These are phyloP conservation scores for Pichia sp. DNA, from an alignment of 1,139 yeast genomes.

Conservation along the genomic window DNA sequence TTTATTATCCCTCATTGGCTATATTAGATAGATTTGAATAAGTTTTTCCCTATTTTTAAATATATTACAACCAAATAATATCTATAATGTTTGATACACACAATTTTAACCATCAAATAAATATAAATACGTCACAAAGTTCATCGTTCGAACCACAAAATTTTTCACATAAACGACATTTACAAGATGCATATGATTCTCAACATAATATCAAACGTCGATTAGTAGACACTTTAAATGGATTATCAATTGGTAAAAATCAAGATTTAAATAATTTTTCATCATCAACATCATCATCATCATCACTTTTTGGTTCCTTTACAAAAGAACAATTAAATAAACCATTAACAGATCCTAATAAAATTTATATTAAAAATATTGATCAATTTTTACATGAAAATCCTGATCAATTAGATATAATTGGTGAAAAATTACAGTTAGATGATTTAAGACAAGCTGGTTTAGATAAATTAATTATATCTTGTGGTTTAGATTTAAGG, in stretches of 20 bases:
- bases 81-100: too few relatives aligned
- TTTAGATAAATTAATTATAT: conserved; percentile 9
- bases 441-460: conserved; percentile 10
- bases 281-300: neutral
- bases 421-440: conserved; percentile 8
- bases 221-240: conserved; percentile 6
- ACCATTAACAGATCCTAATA: conserved; percentile 14
- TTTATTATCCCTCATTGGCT: too few relatives aligned
- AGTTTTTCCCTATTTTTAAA: too few relatives aligned
- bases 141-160: neutral
- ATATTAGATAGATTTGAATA: too few relatives aligned
- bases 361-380: conserved; percentile 18
- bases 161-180: conserved; percentile 4
- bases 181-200: conserved; percentile 2
- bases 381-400: conserved; percentile 23
- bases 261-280: neutral
- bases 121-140: too few relatives aligned
- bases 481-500: conserved; percentile 11
- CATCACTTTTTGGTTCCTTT: conserved; percentile 10
- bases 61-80: too few relatives aligned
- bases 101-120: too few relatives aligned
- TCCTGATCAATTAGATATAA: conserved; percentile 16
- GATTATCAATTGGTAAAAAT: conserved; percentile 5
- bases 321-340: conserved; percentile 10
- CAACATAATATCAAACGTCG: conserved; percentile 7